Base-by-base conservation (phyloP, 108 stramenopile species). In the Nitzschia sp. region DNA sequence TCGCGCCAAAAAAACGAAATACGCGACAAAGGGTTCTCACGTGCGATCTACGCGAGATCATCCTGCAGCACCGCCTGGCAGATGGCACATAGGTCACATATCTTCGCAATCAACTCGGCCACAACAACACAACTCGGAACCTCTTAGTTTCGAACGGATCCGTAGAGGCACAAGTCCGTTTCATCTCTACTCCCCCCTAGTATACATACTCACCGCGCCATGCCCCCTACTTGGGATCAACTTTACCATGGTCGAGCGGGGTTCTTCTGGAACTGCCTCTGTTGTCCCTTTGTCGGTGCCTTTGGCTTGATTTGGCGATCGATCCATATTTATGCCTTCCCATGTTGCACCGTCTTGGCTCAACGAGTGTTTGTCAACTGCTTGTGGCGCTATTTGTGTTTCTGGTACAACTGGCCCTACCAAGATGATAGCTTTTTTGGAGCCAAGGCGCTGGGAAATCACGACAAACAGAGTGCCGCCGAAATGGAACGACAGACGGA, bases 341-440 rank as follows among this genome's bases (percentile, higher is more conserved):
- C 79, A 15, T 81, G 79, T 33, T 29, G 55, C 5, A 64, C 64
- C n/a, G 71, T 81, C 47, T 49, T 81, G 17, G 59, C 61, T 27
- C 75, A 71, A 32, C 70, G 79, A 24, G 62, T 65, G 33, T 47
- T 29, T 32, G 79, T 81, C 0, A 68, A 66, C 19, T 57, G 47
- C 19, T 24, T 74, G 1, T 81, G 79, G 79, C 45, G 75, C 0
- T 74, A 76, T 24, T 36, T 74, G 6, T 76, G 47, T 63, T 72
- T 70, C 30, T 81, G 75, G 36, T 75, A 56, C 42, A 30, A 59
- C 27, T 70, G 68, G 68, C 68, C 68, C 1, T 81, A 76, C 60
- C 71, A 81, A 63, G 79, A 81, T 29, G 66, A 81, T 15, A n/a
- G 54, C 3, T 81, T 81, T 55, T 55, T 67, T 51, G 79, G 79